These are phyloP conservation scores for Pinus albicaulis DNA, from an alignment of 75 land plant species.

Conservation along the genomic window DNA sequence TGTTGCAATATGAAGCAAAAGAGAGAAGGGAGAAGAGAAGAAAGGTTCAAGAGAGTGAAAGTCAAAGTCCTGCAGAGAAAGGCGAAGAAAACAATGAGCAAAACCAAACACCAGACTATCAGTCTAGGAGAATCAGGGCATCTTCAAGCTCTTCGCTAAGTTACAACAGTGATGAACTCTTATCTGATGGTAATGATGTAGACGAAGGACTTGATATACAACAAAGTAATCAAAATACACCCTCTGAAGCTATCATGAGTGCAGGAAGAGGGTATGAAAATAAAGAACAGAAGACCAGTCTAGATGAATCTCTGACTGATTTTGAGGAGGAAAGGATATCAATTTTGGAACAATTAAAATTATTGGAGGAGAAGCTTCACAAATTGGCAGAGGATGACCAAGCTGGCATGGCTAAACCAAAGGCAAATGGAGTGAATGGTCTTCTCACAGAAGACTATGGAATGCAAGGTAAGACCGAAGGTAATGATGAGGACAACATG, in stretches of 20 bases:
- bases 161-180: slow-evolving; percentile 46
- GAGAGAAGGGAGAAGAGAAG: slow-evolving; percentile 33
- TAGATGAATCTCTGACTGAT: slow-evolving; percentile 47
- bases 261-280: slow-evolving; percentile 17
- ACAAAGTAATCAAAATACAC: slow-evolving; percentile 42
- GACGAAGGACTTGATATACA: slow-evolving; percentile 15
- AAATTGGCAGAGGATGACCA: slow-evolving; percentile 32
- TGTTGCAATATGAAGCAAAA: slow-evolving; percentile 42
- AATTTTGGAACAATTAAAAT: slow-evolving; percentile 59
- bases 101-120: slow-evolving; percentile 13
- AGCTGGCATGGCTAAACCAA: slow-evolving; percentile 1
- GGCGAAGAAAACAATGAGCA: background rate
- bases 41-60: slow-evolving; percentile 7
- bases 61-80: background rate
- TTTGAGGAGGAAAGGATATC: slow-evolving; percentile 72
- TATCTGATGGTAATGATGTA: slow-evolving; percentile 36
- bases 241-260: slow-evolving; percentile 30
- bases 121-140: background rate
- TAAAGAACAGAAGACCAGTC: background rate
- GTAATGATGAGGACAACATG: slow-evolving; percentile 14
- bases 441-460: background rate
- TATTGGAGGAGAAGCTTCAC: slow-evolving; percentile 62
- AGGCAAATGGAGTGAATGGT: slow-evolving; percentile 5
- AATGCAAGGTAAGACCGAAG: background rate
- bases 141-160: slow-evolving; percentile 34